These are phyloP conservation scores for Sphaerosporella brunnea DNA, from an alignment of 495 filamentous ascomycete species.

Conservation along the genomic window DNA sequence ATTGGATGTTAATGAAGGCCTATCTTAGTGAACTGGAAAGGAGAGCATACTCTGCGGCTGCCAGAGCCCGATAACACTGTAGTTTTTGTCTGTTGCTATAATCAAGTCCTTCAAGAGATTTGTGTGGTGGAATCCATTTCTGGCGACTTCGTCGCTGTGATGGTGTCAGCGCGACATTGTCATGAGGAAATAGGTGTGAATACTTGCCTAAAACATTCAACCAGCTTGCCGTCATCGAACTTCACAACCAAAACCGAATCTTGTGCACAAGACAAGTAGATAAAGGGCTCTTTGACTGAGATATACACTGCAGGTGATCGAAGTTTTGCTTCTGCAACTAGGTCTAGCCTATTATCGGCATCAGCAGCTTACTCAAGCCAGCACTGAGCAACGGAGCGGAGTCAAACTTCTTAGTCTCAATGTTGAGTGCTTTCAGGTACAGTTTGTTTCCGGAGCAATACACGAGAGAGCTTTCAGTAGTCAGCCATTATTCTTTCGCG, in stretches of 20 bases:
- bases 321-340: conserved; percentile 14
- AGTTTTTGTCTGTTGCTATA: conserved; percentile 24
- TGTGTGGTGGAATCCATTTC: conserved; percentile 24
- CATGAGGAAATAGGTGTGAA: neutral
- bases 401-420: conserved; percentile 13
- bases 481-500: neutral
- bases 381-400: no score
- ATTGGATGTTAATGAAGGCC: conserved; percentile 7
- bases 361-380: no score
- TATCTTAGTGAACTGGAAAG: neutral
- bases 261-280: conserved; percentile 21
- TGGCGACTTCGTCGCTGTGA: conserved; percentile 21
- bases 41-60: conserved; percentile 14
- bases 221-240: conserved; percentile 15
- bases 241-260: conserved; percentile 24
- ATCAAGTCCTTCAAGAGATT: conserved; percentile 15
- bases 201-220: conserved; percentile 17
- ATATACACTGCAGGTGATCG: conserved; percentile 24
- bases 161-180: conserved; percentile 1
- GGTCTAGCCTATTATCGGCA: conserved; percentile 17
- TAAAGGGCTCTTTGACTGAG: conserved; percentile 23
- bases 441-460: conserved; percentile 20
- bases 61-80: conserved; percentile 23
- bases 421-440: conserved; percentile 15
- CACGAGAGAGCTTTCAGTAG: conserved; percentile 17